A percentile compares a stretch with the other conserved stretches of the same genome.
These are phyloP conservation scores for Ceratobasidium theobromae DNA, from an alignment of 1,284 basidiomycete genomes.

Conservation along the genomic window DNA sequence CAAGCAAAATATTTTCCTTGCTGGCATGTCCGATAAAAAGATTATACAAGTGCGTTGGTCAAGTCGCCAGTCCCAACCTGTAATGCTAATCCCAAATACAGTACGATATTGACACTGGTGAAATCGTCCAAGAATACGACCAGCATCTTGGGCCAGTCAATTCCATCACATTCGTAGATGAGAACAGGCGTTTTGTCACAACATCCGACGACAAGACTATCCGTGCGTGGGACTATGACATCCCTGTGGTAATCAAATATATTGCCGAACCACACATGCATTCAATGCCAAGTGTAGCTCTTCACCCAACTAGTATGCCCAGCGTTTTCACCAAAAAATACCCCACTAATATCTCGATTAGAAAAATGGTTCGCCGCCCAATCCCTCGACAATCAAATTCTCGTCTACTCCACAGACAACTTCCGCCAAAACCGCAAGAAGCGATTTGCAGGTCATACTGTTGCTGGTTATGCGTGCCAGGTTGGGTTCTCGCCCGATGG, in stretches of 20 bases:
- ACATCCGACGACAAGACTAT: conserved; percentile 99
- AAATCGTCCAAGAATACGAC: conserved; percentile 98
- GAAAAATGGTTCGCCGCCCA: conserved; percentile 97
- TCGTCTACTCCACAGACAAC: conserved; percentile 94
- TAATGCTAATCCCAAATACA: conserved; percentile 43
- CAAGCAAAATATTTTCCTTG: conserved; percentile 94
- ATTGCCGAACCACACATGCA: conserved; percentile 99
- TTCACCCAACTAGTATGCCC: conserved; percentile 85
- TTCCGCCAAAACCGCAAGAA: conserved; percentile 99
- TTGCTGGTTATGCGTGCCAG: conserved; percentile 96
- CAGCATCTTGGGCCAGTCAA: conserved; percentile 98
- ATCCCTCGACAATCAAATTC: conserved; percentile 96
- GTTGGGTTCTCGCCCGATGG: conserved; percentile 98
- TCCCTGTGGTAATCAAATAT: conserved; percentile 98
- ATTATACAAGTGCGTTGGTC: conserved; percentile 88
- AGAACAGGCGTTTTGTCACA: conserved; percentile 94
- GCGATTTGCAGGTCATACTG: conserved; percentile 93
- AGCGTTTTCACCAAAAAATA: conserved; percentile 20
- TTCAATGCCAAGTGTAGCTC: conserved; percentile 96
- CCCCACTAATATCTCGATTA: no score
- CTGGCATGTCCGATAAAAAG: conserved; percentile 99
- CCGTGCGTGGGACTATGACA: conserved; percentile 97
- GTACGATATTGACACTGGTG: conserved; percentile 92
- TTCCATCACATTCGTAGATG: conserved; percentile 97
- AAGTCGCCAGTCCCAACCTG: background rate